Percentiles rank a stretch among this genome's conserved stretches.
These are phyloP conservation scores for Tarenaya hassleriana DNA, from an alignment of 345 rosid genomes.

Conservation along the genomic window DNA sequence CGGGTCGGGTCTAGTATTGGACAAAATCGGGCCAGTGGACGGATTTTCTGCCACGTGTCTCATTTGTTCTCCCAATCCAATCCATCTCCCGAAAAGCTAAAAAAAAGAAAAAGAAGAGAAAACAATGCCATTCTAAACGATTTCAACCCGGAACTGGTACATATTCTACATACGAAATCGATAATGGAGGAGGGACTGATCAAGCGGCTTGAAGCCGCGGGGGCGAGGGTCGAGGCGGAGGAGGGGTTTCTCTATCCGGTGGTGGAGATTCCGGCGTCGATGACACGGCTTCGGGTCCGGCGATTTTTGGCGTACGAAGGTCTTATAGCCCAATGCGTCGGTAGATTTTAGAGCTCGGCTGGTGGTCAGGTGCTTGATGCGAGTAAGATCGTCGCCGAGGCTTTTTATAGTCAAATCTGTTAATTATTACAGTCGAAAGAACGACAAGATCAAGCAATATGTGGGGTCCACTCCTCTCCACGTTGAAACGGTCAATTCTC, in stretches of 20 bases:
- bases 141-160: no score
- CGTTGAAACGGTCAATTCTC: slow-evolving; percentile 2
- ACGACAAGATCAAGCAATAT: no score
- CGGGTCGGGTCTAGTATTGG: no score
- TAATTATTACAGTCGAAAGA: slow-evolving; percentile 18
- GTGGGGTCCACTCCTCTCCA: slow-evolving; percentile 7
- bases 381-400: slow-evolving; percentile 1
- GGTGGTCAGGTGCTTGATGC: slow-evolving; percentile 47
- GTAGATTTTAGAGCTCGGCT: slow-evolving; percentile 55
- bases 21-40: no score
- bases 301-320: slow-evolving; percentile 78
- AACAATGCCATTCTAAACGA: no score
- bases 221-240: slow-evolving; percentile 35
- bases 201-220: slow-evolving; percentile 74
- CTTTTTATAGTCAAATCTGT: no score
- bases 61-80: no score
- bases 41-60: no score
- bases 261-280: slow-evolving; percentile 20
- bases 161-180: no score
- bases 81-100: no score
- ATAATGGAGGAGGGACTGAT: slow-evolving; percentile 75
- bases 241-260: slow-evolving; percentile 25
- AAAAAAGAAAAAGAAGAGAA: no score
- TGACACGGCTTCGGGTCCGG: slow-evolving; percentile 46
- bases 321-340: slow-evolving; percentile 45